Evolutionary conservation across 768 basidiomycete species (phyloP).

Genomic region (Steccherinum ochraceum): DNA sequence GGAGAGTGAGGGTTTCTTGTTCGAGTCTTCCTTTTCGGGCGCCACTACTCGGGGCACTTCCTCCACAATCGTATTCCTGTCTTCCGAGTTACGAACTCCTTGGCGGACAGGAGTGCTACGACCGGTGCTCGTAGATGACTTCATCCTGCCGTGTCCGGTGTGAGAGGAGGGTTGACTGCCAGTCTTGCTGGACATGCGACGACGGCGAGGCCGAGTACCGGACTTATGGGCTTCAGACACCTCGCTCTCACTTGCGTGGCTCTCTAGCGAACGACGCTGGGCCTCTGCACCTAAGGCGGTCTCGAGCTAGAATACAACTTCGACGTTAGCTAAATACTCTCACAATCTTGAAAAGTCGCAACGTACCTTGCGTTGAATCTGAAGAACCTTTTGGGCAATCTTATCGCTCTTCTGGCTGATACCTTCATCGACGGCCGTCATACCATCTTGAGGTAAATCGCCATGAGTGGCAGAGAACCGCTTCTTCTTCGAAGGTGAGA

Average conservation of each 20-base stretch:
- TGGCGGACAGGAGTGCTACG: constrained; percentile 10
- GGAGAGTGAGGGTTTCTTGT: background rate
- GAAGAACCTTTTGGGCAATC: constrained; percentile 81
- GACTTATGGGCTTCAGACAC: constrained; percentile 16
- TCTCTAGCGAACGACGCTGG: constrained; percentile 34
- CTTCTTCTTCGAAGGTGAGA: constrained; percentile 52
- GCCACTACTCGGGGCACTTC: background rate
- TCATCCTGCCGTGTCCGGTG: background rate
- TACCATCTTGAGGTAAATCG: constrained; percentile 65
- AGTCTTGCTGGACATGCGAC: constrained; percentile 7
- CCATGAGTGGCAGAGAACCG: constrained; percentile 70
- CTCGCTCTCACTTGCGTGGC: constrained; percentile 38
- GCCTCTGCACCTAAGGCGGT: constrained; percentile 62
- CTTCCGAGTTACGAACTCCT: background rate
- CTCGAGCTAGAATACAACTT: constrained; percentile 60
- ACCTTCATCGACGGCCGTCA: constrained; percentile 82
- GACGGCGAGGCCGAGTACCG: constrained; percentile 9
- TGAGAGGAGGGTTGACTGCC: constrained; percentile 9
- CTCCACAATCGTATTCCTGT: background rate
- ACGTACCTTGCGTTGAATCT: constrained; percentile 86
- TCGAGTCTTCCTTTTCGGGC: constrained; percentile 2
- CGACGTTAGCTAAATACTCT: constrained; percentile 1
- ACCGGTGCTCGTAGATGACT: constrained; percentile 4
- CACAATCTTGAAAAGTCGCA: background rate
- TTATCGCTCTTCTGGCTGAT: constrained; percentile 81